Base-by-base conservation (phyloP, 192 early-diverging fungal species). In the Entomortierella beljakovae region DNA sequence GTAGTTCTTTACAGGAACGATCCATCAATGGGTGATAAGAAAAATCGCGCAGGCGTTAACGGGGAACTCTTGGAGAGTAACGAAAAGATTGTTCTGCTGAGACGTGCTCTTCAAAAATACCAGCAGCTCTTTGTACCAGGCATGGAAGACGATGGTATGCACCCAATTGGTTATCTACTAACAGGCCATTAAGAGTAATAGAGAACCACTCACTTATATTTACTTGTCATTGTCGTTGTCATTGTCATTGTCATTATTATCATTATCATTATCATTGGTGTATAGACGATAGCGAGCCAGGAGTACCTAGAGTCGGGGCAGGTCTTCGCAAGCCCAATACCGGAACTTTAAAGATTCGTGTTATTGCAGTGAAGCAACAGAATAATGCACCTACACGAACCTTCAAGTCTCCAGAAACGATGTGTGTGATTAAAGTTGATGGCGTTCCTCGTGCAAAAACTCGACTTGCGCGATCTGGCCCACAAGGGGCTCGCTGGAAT, bases 391-490 rank as follows among this genome's bases (percentile, higher is more conserved):
- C 87, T 6, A 80, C 69, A 1, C 84, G 91, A 32, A 88, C 88
- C 32, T 74, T 87, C 7, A 87, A 85, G 56, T 57, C 83, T 3
- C 83, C 90, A 26, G 93, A 95, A 34, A 91, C 92, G 23, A 87
- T 89, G 62, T 92, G 90, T 33, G 85, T 92, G 25, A 86, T 98
- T 66, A 94, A 93, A 64, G 85, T 98, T 38, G 96, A 97, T 64
- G 95, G 96, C 42, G 84, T 89, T 23, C 85, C 89, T 29, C 92
- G 90, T 34, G 94, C 88, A 18, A 91, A 86, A 54, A 92, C 97
- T 35, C 87, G 88, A 7, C 87, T 90, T 22, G 87, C 89, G n/a
- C 85, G 87, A 42, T 81, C 80, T 20, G 75, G 67, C 11, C 43
- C 75, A 20, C 75, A 79, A 38, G 92, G 90, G 65, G 91, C 90